Percentiles rank a stretch among this genome's conserved stretches.
Evolutionary conservation across 257 asterid genomes (phyloP).

Genomic region (Jacaranda mimosifolia): DNA sequence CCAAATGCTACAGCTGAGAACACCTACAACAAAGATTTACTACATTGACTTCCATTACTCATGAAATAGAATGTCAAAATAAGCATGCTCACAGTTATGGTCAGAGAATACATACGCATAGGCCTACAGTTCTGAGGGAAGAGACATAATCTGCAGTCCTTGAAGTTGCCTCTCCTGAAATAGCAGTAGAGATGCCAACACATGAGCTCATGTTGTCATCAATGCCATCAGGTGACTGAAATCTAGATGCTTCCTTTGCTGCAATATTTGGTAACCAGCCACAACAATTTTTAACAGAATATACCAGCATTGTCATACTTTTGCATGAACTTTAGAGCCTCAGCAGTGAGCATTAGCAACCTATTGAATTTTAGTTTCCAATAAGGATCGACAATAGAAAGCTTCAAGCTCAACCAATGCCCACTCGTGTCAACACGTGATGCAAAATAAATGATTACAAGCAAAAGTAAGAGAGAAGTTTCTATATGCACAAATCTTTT

Average conservation of each 20-base stretch:
- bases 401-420: conserved; percentile 1
- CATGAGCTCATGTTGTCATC: conserved; percentile 40
- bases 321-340: conserved; percentile 14
- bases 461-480: conserved; percentile 5
- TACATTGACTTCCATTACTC: conserved; percentile 60
- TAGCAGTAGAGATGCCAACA: conserved; percentile 44
- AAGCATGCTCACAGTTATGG: conserved; percentile 19
- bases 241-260: conserved; percentile 52
- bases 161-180: conserved; percentile 47
- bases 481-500: conserved; percentile 3
- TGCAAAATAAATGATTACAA: conserved; percentile 9
- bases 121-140: conserved; percentile 80
- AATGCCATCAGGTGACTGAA: conserved; percentile 46
- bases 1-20: conserved; percentile 92
- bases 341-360: conserved; percentile 11
- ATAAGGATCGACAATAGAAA: conserved; percentile 10
- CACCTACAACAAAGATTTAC: conserved; percentile 73
- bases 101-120: conserved; percentile 69
- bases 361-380: not conserved
- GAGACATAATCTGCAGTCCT: conserved; percentile 57
- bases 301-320: conserved; percentile 16
- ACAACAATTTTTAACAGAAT: conserved; percentile 26
- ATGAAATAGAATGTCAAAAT: conserved; percentile 13
- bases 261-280: conserved; percentile 41
- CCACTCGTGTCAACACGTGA: not conserved